Evolutionary conservation across 2,329 filamentous ascomycete genomes (phyloP).

Genomic region (Curvularia spicifera): DNA sequence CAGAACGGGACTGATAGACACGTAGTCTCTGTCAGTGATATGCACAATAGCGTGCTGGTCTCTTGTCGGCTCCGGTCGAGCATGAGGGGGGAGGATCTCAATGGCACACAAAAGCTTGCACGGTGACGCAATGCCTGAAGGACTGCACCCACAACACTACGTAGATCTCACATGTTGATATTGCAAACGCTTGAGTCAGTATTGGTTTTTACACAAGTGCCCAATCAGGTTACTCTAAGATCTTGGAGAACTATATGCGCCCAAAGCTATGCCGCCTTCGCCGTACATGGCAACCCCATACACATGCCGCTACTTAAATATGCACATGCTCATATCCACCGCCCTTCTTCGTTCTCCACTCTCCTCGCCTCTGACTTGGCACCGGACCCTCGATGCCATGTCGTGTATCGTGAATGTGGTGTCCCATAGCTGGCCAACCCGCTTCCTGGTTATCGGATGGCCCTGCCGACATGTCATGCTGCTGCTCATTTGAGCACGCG

Average conservation of each 20-base stretch:
- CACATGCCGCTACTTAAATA: slow-evolving; percentile 34
- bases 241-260: slow-evolving; percentile 13
- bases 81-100: background rate
- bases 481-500: slow-evolving; percentile 70
- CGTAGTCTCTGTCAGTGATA: background rate
- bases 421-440: background rate
- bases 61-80: too few relatives aligned
- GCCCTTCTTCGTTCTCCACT: background rate
- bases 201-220: background rate
- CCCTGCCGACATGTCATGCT: background rate
- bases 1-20: background rate
- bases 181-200: background rate
- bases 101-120: background rate
- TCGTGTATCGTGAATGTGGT: background rate
- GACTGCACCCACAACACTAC: background rate
- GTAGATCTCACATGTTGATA: background rate
- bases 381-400: background rate
- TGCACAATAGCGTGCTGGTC: background rate
- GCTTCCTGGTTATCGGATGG: background rate
- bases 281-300: slow-evolving; percentile 24
- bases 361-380: background rate
- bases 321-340: slow-evolving; percentile 4
- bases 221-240: slow-evolving; percentile 12
- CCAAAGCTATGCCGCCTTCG: slow-evolving; percentile 40
- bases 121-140: slow-evolving; percentile 3